phyloP scores from a whole-genome alignment of 1,139 yeast genomes.

The Candida sp. region DNA sequence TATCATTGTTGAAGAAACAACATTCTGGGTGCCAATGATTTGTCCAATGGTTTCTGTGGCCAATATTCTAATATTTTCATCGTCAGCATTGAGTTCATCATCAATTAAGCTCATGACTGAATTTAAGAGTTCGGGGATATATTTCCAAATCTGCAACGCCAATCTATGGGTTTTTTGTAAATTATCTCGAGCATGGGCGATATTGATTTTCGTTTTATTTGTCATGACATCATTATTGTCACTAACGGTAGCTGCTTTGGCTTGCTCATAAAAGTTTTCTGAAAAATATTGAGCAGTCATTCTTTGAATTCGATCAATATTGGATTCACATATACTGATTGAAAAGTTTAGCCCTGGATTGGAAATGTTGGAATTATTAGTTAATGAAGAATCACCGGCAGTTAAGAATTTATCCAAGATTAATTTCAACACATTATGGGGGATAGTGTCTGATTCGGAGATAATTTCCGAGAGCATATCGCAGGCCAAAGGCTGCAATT shows the following conservation, averaged over 20 bases:
- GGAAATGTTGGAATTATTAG: conserved; percentile 19
- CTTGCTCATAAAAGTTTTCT: conserved; percentile 60
- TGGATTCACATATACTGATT: conserved; percentile 63
- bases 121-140: conserved; percentile 69
- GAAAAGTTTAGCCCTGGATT: conserved; percentile 69
- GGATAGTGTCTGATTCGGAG: conserved; percentile 69
- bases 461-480: conserved; percentile 76
- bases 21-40: conserved; percentile 46
- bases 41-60: conserved; percentile 76
- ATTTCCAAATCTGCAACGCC: conserved; percentile 69
- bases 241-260: conserved; percentile 22
- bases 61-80: conserved; percentile 55
- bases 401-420: conserved; percentile 50
- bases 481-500: conserved; percentile 56
- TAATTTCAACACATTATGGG: conserved; percentile 57
- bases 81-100: conserved; percentile 76
- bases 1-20: conserved; percentile 11
- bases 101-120: conserved; percentile 79
- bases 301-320: conserved; percentile 74
- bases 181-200: conserved; percentile 33
- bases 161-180: conserved; percentile 60
- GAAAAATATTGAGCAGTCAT: conserved; percentile 79
- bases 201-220: conserved; percentile 1
- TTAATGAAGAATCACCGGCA: conserved; percentile 15
- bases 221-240: conserved; percentile 10